phyloP scores from a whole-genome alignment of 306 rosid genomes.

The Citrullus amarus region DNA sequence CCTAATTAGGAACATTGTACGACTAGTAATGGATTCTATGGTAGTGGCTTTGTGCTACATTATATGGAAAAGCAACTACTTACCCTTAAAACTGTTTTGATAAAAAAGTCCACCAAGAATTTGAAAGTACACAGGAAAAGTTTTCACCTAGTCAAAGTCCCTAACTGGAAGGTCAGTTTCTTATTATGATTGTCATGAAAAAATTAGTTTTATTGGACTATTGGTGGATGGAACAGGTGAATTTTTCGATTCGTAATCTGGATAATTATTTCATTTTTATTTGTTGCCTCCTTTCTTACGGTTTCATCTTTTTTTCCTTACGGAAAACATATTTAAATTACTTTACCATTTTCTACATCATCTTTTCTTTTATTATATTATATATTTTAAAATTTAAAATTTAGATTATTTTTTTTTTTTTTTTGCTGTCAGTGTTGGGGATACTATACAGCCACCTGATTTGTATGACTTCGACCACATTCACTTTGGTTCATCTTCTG shows the following conservation, averaged over 20 bases:
- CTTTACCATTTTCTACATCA: background rate
- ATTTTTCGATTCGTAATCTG: background rate
- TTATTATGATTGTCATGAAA: background rate
- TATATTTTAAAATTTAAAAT: no score
- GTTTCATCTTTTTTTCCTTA: no score
- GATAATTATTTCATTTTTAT: background rate
- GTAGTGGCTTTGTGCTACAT: background rate
- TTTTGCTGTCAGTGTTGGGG: constrained; percentile 33
- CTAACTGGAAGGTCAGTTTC: background rate
- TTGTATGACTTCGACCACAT: constrained; percentile 87
- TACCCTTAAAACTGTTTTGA: background rate
- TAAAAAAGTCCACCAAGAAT: background rate
- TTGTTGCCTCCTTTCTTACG: background rate
- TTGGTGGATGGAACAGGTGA: background rate
- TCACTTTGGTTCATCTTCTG: constrained; percentile 50
- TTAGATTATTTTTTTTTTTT: background rate
- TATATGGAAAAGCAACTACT: background rate
- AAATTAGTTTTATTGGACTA: background rate
- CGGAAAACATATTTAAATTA: background rate
- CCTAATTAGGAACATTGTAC: background rate
- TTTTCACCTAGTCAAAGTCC: background rate
- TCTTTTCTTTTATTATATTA: background rate
- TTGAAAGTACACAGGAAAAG: no score
- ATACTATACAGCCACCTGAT: constrained; percentile 59
- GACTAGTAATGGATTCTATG: background rate